phyloP scores from a whole-genome alignment of 139 green algal species.

The Bryopsis sp. region DNA sequence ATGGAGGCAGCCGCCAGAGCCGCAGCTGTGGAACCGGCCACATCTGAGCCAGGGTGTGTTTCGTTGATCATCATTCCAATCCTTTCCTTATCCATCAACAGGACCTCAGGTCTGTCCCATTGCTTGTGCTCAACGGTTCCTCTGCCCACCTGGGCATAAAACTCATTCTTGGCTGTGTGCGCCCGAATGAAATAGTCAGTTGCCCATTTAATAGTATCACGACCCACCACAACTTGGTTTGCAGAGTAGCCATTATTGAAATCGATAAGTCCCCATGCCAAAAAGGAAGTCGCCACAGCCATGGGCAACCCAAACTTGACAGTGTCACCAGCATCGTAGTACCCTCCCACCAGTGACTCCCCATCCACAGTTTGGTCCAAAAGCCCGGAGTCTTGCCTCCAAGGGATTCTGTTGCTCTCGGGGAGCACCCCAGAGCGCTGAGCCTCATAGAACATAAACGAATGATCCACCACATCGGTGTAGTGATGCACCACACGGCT shows the following conservation, averaged over 20 bases:
- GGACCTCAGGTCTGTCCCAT: conserved; percentile 23
- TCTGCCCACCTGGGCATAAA: conserved; percentile 40
- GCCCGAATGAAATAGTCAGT: conserved; percentile 42
- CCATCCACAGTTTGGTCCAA: conserved; percentile 24
- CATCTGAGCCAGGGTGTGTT: conserved; percentile 37
- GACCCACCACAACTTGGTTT: conserved; percentile 22
- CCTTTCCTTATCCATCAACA: neutral
- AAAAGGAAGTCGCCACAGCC: conserved; percentile 33
- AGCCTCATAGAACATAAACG: conserved; percentile 46
- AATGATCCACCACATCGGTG: conserved; percentile 18
- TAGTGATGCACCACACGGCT: conserved; percentile 25
- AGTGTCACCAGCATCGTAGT: conserved; percentile 50
- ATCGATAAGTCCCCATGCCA: conserved; percentile 34
- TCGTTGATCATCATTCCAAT: conserved; percentile 5
- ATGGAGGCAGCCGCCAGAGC: conserved; percentile 35
- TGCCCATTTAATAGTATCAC: conserved; percentile 32
- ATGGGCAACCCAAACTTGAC: conserved; percentile 48
- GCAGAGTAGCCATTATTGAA: conserved; percentile 23
- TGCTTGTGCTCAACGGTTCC: neutral
- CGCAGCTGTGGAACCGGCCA: conserved; percentile 33
- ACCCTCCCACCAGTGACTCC: conserved; percentile 36
- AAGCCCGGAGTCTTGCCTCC: conserved; percentile 34
- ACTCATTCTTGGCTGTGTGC: conserved; percentile 28
- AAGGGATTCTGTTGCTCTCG: conserved; percentile 30
- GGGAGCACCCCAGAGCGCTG: conserved; percentile 40